Evolutionary conservation across 345 rosid genomes (phyloP).

Genomic region (Salix dunnii): DNA sequence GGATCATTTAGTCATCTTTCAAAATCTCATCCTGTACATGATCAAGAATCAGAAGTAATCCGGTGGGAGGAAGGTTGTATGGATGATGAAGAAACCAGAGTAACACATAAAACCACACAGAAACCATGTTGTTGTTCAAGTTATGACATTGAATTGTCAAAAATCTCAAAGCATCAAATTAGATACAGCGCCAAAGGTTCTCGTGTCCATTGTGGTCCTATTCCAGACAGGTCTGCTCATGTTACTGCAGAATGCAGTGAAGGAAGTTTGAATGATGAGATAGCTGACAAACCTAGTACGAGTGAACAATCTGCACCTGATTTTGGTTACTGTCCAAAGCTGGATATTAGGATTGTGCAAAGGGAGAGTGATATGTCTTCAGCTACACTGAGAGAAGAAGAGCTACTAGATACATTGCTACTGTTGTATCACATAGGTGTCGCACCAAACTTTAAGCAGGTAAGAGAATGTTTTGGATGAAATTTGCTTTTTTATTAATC

Average conservation of each 20-base stretch:
- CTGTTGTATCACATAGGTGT: constrained; percentile 80
- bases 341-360: constrained; percentile 43
- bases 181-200: constrained; percentile 55
- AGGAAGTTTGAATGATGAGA: constrained; percentile 77
- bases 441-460: constrained; percentile 98
- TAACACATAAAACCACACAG: constrained; percentile 67
- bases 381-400: constrained; percentile 78
- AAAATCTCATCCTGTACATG: constrained; percentile 62
- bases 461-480: constrained; percentile 19
- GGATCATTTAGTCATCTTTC: constrained; percentile 80
- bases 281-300: constrained; percentile 84
- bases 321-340: constrained; percentile 65
- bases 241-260: constrained; percentile 78
- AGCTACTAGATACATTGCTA: constrained; percentile 75
- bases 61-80: constrained; percentile 95
- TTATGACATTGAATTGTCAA: constrained; percentile 63
- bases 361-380: constrained; percentile 58
- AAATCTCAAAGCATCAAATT: constrained; percentile 56
- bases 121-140: constrained; percentile 95
- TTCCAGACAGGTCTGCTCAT: constrained; percentile 81
- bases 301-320: constrained; percentile 86
- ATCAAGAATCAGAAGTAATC: constrained; percentile 66
- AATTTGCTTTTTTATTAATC: background rate
- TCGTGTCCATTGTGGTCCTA: constrained; percentile 54
- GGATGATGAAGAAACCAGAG: constrained; percentile 75